Evolutionary conservation across 2,329 filamentous ascomycete species (phyloP).

Genomic region (Sarocladium strictum): DNA sequence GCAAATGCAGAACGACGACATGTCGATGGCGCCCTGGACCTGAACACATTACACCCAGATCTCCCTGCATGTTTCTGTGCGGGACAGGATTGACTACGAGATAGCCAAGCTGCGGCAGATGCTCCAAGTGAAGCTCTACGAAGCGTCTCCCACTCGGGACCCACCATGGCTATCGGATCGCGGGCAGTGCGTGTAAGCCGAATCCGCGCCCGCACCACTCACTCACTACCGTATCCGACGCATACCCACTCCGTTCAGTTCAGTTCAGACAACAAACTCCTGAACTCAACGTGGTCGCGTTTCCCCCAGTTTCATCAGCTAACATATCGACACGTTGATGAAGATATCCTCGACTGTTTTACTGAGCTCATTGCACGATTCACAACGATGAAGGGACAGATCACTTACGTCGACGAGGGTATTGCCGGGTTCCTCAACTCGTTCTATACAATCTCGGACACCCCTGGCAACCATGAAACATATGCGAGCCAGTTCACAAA

Average conservation of each 20-base stretch:
- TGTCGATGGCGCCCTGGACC: conserved; percentile 2
- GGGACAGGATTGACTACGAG: no score
- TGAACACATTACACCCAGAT: background rate
- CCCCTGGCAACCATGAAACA: conserved; percentile 20
- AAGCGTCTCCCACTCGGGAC: background rate
- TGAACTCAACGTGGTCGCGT: background rate
- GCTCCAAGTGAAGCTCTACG: no score
- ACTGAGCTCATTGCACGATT: background rate
- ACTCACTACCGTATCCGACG: no score
- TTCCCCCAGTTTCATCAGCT: background rate
- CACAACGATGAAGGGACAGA: background rate
- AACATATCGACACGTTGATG: background rate
- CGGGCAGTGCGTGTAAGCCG: background rate
- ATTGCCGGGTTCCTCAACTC: conserved; percentile 21
- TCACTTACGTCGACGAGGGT: conserved; percentile 15
- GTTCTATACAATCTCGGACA: conserved; percentile 27
- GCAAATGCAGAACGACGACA: conserved; percentile 9
- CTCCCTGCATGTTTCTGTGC: no score
- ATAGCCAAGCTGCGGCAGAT: no score
- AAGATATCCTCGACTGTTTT: background rate
- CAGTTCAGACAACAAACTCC: background rate
- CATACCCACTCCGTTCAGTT: background rate
- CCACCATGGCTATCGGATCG: background rate
- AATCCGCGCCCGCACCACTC: background rate
- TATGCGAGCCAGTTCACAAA: conserved; percentile 22